Evolutionary conservation across 164 flowering plant genomes (phyloP).

Genomic region (Vitis cinerea): DNA sequence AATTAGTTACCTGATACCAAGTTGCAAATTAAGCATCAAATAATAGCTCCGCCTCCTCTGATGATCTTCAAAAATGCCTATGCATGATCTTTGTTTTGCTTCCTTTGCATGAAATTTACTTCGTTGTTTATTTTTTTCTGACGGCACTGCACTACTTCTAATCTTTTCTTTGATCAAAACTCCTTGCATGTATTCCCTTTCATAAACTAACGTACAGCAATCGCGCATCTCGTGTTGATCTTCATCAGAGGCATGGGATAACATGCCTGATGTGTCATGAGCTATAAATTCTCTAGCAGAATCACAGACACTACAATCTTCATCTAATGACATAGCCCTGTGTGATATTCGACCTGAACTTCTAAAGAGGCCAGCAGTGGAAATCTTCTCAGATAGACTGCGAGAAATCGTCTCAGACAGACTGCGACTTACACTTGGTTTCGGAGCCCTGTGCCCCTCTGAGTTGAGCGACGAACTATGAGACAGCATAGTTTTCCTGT

Average conservation of each 20-base stretch:
- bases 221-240: slow-evolving; percentile 36
- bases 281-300: slow-evolving; percentile 28
- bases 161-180: slow-evolving; percentile 62
- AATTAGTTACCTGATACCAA: slow-evolving; percentile 81
- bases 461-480: slow-evolving; percentile 33
- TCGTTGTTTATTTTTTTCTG: slow-evolving; percentile 34
- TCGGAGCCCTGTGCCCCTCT: slow-evolving; percentile 28
- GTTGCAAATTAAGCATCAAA: slow-evolving; percentile 87
- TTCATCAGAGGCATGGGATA: slow-evolving; percentile 29
- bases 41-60: slow-evolving; percentile 42
- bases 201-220: slow-evolving; percentile 41
- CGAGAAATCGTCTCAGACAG: slow-evolving; percentile 54
- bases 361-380: slow-evolving; percentile 30
- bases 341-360: slow-evolving; percentile 47
- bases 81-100: slow-evolving; percentile 40
- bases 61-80: slow-evolving; percentile 47
- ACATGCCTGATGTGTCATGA: slow-evolving; percentile 27
- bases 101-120: slow-evolving; percentile 39
- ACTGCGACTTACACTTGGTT: slow-evolving; percentile 42
- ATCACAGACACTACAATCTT: slow-evolving; percentile 27
- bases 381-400: slow-evolving; percentile 50
- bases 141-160: slow-evolving; percentile 23
- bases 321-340: slow-evolving; percentile 36
- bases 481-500: slow-evolving; percentile 18
- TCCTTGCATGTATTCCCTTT: slow-evolving; percentile 95